Evolutionary conservation across 164 flowering plant species (phyloP).

Genomic region (Tetracentron sinense): DNA sequence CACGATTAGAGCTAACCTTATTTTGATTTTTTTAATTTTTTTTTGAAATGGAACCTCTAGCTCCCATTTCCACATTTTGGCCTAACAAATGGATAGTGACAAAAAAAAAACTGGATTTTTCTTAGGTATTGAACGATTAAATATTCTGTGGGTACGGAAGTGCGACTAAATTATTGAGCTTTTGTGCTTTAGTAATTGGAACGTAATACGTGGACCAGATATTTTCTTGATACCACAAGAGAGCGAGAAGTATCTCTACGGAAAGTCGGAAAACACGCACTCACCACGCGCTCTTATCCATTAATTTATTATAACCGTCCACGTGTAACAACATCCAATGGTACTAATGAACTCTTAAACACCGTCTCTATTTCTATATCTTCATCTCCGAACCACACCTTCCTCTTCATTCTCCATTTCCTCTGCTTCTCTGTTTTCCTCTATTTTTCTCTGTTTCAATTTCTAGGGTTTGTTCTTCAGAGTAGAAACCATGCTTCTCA

Average conservation of each 20-base stretch:
- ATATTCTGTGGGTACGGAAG: too few relatives aligned
- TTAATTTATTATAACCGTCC: conserved; percentile 41
- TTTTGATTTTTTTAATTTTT: too few relatives aligned
- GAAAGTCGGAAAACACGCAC: conserved; percentile 45
- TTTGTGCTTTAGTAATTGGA: too few relatives aligned
- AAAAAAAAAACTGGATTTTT: too few relatives aligned
- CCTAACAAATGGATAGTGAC: too few relatives aligned
- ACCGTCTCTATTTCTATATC: conserved; percentile 7
- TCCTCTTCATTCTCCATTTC: background rate
- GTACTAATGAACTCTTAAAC: conserved; percentile 10
- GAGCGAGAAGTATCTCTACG: conserved; percentile 7
- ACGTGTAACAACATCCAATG: conserved; percentile 42
- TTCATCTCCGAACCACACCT: conserved; percentile 13
- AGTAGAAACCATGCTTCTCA: conserved; percentile 41
- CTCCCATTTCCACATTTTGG: too few relatives aligned
- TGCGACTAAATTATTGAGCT: too few relatives aligned
- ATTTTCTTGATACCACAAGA: background rate
- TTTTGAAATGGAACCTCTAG: too few relatives aligned
- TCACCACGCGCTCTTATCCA: conserved; percentile 54
- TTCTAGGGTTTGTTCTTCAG: background rate
- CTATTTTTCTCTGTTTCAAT: background rate
- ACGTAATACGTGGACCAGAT: too few relatives aligned
- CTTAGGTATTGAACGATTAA: too few relatives aligned
- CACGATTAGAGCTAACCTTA: too few relatives aligned
- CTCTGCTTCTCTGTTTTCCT: background rate